phyloP scores from a whole-genome alignment of 441 rosid species.

The Corymbia calophylla region DNA sequence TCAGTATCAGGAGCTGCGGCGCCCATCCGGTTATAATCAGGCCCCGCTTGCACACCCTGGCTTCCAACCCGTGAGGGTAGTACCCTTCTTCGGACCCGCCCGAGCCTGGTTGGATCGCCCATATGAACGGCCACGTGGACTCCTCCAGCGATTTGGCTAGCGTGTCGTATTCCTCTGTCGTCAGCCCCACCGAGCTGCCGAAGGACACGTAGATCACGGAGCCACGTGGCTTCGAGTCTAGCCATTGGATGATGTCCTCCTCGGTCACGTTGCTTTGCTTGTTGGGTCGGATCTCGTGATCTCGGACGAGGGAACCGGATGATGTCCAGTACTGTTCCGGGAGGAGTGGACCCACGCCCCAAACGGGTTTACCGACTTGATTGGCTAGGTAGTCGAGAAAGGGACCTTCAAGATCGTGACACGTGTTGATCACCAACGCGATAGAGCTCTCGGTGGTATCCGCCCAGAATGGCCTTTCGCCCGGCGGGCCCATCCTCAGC shows the following conservation, averaged over 20 bases:
- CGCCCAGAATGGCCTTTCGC: conserved; percentile 18
- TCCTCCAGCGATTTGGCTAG: conserved; percentile 10
- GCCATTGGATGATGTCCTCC: conserved; percentile 15
- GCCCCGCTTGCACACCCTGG: conserved; percentile 2
- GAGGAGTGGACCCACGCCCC: conserved; percentile 31
- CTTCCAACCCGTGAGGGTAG: conserved; percentile 6
- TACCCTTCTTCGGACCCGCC: background rate
- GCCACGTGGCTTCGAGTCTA: conserved; percentile 10
- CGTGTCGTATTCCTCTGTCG: background rate
- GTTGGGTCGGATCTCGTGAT: background rate
- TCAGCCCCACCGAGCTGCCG: background rate
- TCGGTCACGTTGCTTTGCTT: conserved; percentile 5
- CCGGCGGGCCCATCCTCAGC: conserved; percentile 3
- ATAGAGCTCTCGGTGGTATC: background rate
- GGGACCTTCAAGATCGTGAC: conserved; percentile 20
- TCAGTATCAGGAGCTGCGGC: conserved; percentile 20
- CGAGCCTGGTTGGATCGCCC: background rate
- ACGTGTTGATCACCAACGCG: conserved; percentile 20
- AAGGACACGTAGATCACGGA: conserved; percentile 20
- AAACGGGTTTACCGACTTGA: conserved; percentile 7
- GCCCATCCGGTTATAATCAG: conserved; percentile 22
- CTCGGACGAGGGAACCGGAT: background rate
- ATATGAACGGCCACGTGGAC: conserved; percentile 14
- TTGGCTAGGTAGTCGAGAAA: conserved; percentile 14
- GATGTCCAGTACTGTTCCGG: conserved; percentile 16